Conservation (phyloP, 225 moss, liverwort and hornwort genomes). For the Ulota crispa region DNA sequence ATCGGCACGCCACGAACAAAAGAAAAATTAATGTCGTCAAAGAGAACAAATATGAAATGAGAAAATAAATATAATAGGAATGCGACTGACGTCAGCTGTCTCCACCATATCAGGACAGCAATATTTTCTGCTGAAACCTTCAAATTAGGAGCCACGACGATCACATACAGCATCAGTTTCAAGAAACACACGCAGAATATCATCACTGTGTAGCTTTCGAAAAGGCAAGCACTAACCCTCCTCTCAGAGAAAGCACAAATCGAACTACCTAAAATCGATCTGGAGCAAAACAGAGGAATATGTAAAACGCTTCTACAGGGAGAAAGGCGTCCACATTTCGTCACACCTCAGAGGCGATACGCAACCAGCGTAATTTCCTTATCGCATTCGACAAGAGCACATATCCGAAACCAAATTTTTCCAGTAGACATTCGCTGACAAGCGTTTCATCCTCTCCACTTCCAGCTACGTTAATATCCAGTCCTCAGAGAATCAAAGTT, state of each 20-base stretch:
- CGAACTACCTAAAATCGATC: neutral
- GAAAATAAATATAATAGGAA: neutral
- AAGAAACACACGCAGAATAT: neutral
- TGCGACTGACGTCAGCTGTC: neutral
- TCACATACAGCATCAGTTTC: neutral
- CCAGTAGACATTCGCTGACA: neutral
- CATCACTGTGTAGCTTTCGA: neutral
- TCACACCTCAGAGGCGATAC: neutral
- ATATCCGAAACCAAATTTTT: neutral
- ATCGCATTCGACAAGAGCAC: neutral
- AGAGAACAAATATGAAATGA: neutral
- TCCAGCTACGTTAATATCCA: neutral
- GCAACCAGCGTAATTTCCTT: neutral
- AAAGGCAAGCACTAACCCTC: neutral
- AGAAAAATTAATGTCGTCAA: neutral
- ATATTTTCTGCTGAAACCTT: neutral
- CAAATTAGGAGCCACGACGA: constrained; percentile 15
- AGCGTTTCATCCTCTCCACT: neutral
- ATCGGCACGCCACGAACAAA: neutral
- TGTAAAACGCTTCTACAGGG: neutral
- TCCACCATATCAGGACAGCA: neutral
- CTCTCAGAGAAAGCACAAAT: neutral
- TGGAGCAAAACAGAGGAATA: neutral
- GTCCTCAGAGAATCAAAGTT: neutral
- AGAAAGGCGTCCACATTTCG: neutral